These are phyloP conservation scores for Colletotrichum tropicale DNA, from an alignment of 2,329 filamentous ascomycete species.

Conservation along the genomic window DNA sequence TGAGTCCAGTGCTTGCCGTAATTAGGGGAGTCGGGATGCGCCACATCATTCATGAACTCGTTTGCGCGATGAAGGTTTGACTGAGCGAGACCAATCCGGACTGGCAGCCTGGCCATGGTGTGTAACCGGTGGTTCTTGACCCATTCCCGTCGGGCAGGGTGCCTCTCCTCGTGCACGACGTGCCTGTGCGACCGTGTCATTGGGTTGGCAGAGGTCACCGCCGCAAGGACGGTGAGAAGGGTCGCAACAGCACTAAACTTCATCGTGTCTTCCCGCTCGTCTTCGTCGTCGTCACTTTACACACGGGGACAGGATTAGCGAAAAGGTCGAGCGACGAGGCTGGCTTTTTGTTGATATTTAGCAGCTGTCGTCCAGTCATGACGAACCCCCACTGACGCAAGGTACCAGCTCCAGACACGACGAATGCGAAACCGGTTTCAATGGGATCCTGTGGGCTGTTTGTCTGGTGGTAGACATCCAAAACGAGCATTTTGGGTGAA, in stretches of 20 bases:
- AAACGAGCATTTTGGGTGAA: conserved; percentile 16
- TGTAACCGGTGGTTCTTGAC: conserved; percentile 14
- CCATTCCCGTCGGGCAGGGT: conserved; percentile 21
- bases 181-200: conserved; percentile 17
- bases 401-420: not conserved
- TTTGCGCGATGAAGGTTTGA: conserved; percentile 21
- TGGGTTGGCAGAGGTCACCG: conserved; percentile 9
- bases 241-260: conserved; percentile 13
- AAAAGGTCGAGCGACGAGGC: not conserved
- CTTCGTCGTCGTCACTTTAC: conserved; percentile 3
- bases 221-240: conserved; percentile 9
- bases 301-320: not conserved
- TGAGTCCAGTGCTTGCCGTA: conserved; percentile 54
- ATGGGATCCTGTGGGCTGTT: conserved; percentile 2
- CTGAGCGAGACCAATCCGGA: conserved; percentile 23
- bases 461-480: conserved; percentile 13
- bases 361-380: conserved; percentile 11
- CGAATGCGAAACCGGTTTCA: conserved; percentile 21
- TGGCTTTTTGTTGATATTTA: conserved; percentile 18
- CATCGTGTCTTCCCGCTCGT: conserved; percentile 12
- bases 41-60: conserved; percentile 22
- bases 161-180: conserved; percentile 21
- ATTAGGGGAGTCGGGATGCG: conserved; percentile 43
- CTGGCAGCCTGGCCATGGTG: conserved; percentile 13
- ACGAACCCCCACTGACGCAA: conserved; percentile 6